Evolutionary conservation across 148 eudicot genomes (phyloP), one percentile per base, ranked within the genome.

Genomic region (Pouteria glomerata): DNA sequence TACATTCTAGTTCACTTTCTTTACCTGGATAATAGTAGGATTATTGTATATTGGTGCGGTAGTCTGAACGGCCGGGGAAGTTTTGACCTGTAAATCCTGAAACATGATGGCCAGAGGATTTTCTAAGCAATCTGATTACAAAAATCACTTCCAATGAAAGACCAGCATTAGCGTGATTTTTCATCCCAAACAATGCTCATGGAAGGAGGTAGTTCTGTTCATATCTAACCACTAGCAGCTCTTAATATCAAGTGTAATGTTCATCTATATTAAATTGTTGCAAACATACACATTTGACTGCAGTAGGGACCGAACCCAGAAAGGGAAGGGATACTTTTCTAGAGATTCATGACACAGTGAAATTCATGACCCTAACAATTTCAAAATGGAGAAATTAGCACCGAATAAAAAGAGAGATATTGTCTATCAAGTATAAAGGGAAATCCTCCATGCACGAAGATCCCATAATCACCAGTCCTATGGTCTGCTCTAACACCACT

Each of bases 21-120:
- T 53, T 77, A 84, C 91, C 91, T 81, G 89, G 34, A 85, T 83
- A 51, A 87, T 85, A 53, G 91, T 89, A 30, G 91, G 91, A 57
- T 85, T 89, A 76, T 74, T 82, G 67, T 75, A 80, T 52, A 81
- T 74, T 67, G 84, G 47, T 39, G 76, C 66, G 44, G 85, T 57
- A 11, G 78, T 41, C 81, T 79, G 85, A 31, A 67, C 78, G 41
- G 87, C 81, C 31, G 87, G 87, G 35, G 85, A 68, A 48, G 87
- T 75, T 79, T 80, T 85, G 34, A 87, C 91, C 45, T 87, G 87
- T 70, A 87, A 82, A 78, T 85, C 91, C 91, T 87, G 85, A 27
- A 44, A 24, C 27, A 53, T 27, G 57, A 53, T 6, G 2, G 29
- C 52, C 57, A 53, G 27, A 53, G 23, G 57, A 53, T 21, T 53